These are phyloP conservation scores for Sordariomycetes sp. DNA, from an alignment of 2,329 filamentous ascomycete genomes.

Conservation along the genomic window DNA sequence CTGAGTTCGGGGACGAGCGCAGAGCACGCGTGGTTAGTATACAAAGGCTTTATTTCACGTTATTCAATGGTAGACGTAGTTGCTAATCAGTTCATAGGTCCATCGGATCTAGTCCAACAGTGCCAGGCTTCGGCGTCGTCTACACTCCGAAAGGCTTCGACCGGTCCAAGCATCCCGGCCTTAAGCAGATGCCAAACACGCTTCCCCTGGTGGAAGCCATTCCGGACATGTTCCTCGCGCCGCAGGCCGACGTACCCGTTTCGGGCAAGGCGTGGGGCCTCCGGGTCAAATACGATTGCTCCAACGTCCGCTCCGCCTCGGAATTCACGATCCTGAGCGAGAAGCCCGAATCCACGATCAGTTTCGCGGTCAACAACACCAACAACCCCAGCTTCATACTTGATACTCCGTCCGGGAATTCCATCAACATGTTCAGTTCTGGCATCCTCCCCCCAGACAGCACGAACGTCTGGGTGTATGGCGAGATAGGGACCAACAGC, in stretches of 20 bases:
- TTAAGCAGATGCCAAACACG: constrained; percentile 4
- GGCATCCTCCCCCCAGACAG: no score
- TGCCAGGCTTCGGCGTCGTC: constrained; percentile 8
- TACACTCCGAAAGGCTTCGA: constrained; percentile 3
- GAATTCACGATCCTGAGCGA: constrained; percentile 8
- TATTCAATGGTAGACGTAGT: no score
- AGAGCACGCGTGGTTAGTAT: no score
- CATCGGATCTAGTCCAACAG: constrained; percentile 2
- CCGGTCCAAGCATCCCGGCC: background rate
- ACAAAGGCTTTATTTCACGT: no score
- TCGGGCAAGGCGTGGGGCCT: constrained; percentile 9
- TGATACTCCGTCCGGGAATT: no score
- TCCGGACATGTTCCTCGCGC: constrained; percentile 8
- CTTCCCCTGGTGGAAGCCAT: constrained; percentile 3
- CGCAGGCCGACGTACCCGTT: constrained; percentile 6
- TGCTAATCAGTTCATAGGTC: background rate
- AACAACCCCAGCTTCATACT: background rate
- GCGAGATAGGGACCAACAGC: no score
- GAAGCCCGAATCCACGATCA: background rate
- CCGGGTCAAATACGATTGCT: constrained; percentile 8
- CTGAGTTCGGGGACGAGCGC: no score
- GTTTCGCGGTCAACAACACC: background rate
- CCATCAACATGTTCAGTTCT: no score
- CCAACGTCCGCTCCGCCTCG: constrained; percentile 4
- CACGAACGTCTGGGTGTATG: no score